Evolutionary conservation across 805 yeast genomes (phyloP).

Genomic region (Cyberlindnera japonica): DNA sequence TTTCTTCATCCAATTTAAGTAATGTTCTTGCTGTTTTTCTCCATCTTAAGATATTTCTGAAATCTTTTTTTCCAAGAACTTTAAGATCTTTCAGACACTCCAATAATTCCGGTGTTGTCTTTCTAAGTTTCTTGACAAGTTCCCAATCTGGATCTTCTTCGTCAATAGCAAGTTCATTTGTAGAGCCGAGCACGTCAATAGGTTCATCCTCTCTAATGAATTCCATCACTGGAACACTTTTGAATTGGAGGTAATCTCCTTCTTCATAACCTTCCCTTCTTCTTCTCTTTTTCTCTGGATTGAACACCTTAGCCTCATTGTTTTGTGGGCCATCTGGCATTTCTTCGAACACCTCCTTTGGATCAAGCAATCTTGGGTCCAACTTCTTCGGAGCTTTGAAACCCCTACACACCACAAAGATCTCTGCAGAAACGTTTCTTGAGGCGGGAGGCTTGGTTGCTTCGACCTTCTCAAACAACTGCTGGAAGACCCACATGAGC

Average conservation of each 20-base stretch:
- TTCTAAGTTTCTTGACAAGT: slow-evolving; percentile 63
- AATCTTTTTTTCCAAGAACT: slow-evolving; percentile 92
- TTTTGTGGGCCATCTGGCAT: slow-evolving; percentile 68
- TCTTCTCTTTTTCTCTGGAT: slow-evolving; percentile 88
- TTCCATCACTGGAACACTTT: slow-evolving; percentile 70
- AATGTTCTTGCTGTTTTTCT: slow-evolving; percentile 80
- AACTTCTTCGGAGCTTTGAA: slow-evolving; percentile 94
- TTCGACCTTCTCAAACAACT: slow-evolving; percentile 91
- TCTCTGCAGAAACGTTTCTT: slow-evolving; percentile 98
- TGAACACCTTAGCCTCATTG: slow-evolving; percentile 88
- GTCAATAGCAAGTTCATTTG: slow-evolving; percentile 61
- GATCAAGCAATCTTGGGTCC: slow-evolving; percentile 89
- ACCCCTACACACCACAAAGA: slow-evolving; percentile 93
- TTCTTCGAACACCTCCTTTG: slow-evolving; percentile 93
- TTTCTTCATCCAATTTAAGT: slow-evolving; percentile 62
- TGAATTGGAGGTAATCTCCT: slow-evolving; percentile 73
- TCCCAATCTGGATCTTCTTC: slow-evolving; percentile 66
- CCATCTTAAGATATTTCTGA: slow-evolving; percentile 80
- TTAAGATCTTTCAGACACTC: slow-evolving; percentile 88
- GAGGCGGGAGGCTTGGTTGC: slow-evolving; percentile 99
- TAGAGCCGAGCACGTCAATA: slow-evolving; percentile 72
- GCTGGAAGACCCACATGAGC: slow-evolving; percentile 96
- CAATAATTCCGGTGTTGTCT: slow-evolving; percentile 72
- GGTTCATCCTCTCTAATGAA: slow-evolving; percentile 83
- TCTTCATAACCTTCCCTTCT: slow-evolving; percentile 97